Conservation (phyloP, 2,329 filamentous ascomycete genomes). For the Xylariaceae sp. region DNA sequence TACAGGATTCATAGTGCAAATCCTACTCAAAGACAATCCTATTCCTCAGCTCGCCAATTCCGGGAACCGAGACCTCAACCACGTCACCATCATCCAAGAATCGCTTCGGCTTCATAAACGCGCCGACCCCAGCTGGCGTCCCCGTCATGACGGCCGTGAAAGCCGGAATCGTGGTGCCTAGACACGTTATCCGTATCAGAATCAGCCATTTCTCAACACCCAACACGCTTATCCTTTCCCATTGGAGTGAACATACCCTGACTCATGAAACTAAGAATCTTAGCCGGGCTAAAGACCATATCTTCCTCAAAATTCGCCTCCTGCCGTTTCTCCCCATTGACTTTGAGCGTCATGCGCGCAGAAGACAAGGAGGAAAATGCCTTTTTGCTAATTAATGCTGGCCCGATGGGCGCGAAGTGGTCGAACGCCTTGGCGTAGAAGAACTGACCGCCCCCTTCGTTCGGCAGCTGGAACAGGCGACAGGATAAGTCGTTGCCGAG, state of each 20-base stretch:
- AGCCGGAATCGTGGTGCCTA: conserved; percentile 51
- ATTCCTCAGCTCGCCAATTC: conserved; percentile 41
- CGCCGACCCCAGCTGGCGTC: conserved; percentile 50
- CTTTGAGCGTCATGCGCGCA: conserved; percentile 45
- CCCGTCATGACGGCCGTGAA: conserved; percentile 59
- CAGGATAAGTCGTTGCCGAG: conserved; percentile 44
- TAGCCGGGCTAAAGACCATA: conserved; percentile 52
- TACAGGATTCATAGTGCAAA: neutral
- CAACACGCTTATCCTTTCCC: too few relatives aligned
- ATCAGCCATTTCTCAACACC: too few relatives aligned
- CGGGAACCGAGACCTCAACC: conserved; percentile 37
- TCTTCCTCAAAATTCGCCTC: conserved; percentile 47
- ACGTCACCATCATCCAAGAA: conserved; percentile 47
- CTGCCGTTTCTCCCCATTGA: conserved; percentile 54
- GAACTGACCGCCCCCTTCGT: conserved; percentile 40
- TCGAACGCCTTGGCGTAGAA: conserved; percentile 53
- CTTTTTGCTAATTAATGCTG: conserved; percentile 44
- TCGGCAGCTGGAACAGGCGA: conserved; percentile 40
- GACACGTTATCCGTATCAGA: too few relatives aligned
- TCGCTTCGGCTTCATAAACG: conserved; percentile 41
- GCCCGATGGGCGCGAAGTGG: conserved; percentile 52
- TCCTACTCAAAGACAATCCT: conserved; percentile 41
- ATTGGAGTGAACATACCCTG: conserved; percentile 42
- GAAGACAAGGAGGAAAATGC: conserved; percentile 37
- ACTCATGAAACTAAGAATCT: conserved; percentile 52